Evolutionary conservation across 805 yeast species (phyloP).

Genomic region (Myxozyma nipponensis): DNA sequence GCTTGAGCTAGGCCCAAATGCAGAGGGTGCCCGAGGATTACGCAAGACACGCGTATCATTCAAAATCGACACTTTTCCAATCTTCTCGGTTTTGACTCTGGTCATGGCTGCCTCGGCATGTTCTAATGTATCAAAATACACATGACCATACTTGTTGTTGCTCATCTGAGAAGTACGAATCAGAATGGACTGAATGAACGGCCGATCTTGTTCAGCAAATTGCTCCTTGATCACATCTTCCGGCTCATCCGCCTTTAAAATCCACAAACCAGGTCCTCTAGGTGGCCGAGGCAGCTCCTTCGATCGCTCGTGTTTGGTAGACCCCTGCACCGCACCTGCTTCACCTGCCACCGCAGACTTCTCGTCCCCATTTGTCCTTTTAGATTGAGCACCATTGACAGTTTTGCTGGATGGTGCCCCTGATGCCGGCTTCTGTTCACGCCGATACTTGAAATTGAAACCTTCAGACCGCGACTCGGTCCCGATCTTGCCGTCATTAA

Average conservation of each 20-base stretch:
- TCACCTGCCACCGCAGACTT: not conserved
- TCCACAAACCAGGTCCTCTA: conserved; percentile 40
- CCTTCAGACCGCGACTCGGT: conserved; percentile 57
- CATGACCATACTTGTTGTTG: conserved; percentile 36
- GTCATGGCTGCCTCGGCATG: conserved; percentile 22
- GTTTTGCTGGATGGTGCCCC: not conserved
- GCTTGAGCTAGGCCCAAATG: too few relatives aligned
- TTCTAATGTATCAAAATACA: conserved; percentile 38
- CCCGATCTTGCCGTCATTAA: conserved; percentile 47
- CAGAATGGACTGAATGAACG: conserved; percentile 33
- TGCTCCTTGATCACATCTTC: conserved; percentile 35
- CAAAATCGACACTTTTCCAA: conserved; percentile 20
- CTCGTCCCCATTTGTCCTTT: too few relatives aligned
- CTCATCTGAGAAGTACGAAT: conserved; percentile 33
- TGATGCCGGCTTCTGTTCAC: not conserved
- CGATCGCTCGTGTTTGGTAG: conserved; percentile 3
- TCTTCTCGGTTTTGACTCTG: conserved; percentile 13
- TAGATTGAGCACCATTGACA: not conserved
- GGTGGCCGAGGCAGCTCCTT: conserved; percentile 2
- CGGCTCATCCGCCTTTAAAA: conserved; percentile 38
- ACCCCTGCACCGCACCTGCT: not conserved
- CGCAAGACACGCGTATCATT: too few relatives aligned
- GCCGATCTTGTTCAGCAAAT: conserved; percentile 37
- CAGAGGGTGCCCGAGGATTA: too few relatives aligned
- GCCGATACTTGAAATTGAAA: conserved; percentile 56